phyloP scores from a whole-genome alignment of 192 early-diverging fungal species.

The Podila minutissima region DNA sequence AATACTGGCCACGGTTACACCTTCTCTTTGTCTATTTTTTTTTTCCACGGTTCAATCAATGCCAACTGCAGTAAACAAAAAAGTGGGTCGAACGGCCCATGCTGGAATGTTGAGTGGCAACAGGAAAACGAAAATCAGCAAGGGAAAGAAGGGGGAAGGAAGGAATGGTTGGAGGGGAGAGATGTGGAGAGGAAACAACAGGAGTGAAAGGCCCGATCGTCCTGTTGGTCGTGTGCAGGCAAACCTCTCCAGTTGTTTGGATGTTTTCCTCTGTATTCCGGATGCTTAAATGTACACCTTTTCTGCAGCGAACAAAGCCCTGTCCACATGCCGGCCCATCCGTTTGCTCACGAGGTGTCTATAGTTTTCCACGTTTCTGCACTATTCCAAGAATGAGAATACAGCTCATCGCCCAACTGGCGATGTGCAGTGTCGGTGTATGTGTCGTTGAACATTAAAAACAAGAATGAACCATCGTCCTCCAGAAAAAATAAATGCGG shows the following conservation, averaged over 20 bases:
- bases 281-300: not conserved
- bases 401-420: not conserved
- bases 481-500: conserved; percentile 6
- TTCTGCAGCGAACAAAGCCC: too few species aligned
- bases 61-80: not conserved
- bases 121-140: too few species aligned
- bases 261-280: not conserved
- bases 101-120: too few species aligned
- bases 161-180: not conserved
- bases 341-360: not conserved
- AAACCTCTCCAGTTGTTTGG: not conserved
- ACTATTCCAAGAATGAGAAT: not conserved
- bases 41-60: not conserved
- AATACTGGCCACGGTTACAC: not conserved
- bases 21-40: not conserved
- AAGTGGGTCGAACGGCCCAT: too few species aligned
- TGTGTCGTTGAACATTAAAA: not conserved
- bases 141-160: not conserved
- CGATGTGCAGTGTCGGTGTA: too few species aligned
- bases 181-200: conserved; percentile 4
- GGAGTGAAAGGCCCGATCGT: not conserved
- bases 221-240: conserved; percentile 1
- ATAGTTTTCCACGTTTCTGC: not conserved
- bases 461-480: too few species aligned
- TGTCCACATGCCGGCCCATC: not conserved